Conservation (phyloP, 2,329 filamentous ascomycete species). For the Trichophyton mentagrophytes region DNA sequence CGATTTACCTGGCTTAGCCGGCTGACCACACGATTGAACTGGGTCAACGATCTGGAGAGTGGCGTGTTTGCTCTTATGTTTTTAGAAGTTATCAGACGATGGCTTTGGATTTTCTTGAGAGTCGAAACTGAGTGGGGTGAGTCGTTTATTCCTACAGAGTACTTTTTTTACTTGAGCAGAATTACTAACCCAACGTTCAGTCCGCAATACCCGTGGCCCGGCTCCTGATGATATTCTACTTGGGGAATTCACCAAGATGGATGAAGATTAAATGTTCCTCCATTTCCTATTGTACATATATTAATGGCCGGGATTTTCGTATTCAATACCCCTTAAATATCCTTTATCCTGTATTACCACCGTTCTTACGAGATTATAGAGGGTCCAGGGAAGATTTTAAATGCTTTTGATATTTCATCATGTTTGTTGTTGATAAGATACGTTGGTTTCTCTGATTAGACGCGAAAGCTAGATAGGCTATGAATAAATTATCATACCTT, state of each 20-base stretch:
- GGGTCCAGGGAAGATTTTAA: no score
- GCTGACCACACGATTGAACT: conserved; percentile 67
- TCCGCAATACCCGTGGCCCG: conserved; percentile 43
- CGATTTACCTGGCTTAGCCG: conserved; percentile 88
- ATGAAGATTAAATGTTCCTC: conserved; percentile 40
- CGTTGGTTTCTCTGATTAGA: no score
- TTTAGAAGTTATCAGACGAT: conserved; percentile 74
- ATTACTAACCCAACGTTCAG: conserved; percentile 21
- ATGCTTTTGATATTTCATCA: no score
- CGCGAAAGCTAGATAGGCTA: no score
- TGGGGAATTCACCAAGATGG: conserved; percentile 57
- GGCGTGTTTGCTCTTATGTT: conserved; percentile 80
- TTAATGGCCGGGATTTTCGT: background rate
- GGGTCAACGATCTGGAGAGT: conserved; percentile 73
- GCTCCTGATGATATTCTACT: conserved; percentile 59
- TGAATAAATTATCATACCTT: no score
- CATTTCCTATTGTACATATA: background rate
- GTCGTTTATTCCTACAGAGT: conserved; percentile 10
- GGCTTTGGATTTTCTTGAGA: conserved; percentile 95
- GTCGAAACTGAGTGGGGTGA: conserved; percentile 86
- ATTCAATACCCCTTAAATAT: background rate
- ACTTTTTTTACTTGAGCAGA: background rate
- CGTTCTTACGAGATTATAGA: background rate
- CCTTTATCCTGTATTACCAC: background rate
- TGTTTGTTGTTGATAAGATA: no score